Base-by-base conservation (phyloP, 495 filamentous ascomycete genomes). In the Aspergillus panamensis region DNA sequence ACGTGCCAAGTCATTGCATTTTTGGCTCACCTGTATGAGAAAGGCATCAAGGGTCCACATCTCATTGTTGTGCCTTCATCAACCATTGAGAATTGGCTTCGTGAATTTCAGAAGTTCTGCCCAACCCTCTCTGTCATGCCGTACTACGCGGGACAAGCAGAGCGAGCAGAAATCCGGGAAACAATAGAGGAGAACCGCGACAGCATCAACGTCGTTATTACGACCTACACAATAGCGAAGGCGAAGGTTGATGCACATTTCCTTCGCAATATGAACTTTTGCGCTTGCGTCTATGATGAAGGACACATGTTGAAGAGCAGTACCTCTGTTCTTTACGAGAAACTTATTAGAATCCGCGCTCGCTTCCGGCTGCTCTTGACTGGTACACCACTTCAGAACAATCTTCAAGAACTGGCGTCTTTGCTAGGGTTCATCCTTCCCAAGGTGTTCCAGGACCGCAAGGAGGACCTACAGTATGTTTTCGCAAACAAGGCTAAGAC, bases 1-100 rank as follows among this genome's bases (percentile, higher is more conserved):
- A 98, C 94, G 0, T 96, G 91, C 62, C 92, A 97, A 65, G 91
- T 98, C 53, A 96, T 98, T 61, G 83, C 91, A 0, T 92, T 97
- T 68, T 80, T 98, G 20, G 86, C 92, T 4, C 87, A 96, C 61
- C 76, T 98, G 7, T 82, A 85, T 13, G 83, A 91, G 61, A 83
- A 75, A 21, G 80, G 78, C 1, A 73, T 84, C 13, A 81, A 80
- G 48, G 91, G 92, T 51, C 90, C 92, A 31, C 92, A 96, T 67
- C 73, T 98, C 37, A 77, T 98, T 32, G 84, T 98, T 17, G 95
- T 97, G 0, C 94, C 95, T 2, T 86, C 88, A 1, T 96, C 92
- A 2, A 97, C 92, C 0, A 80, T 96, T 19, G 94, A 96, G 61
- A 97, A 97, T 66, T 98, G 94, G 94, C 79, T 92, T 9, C 80